Evolutionary conservation across 179 eudicot genomes (phyloP).

Genomic region (Corrigiola litoralis): DNA sequence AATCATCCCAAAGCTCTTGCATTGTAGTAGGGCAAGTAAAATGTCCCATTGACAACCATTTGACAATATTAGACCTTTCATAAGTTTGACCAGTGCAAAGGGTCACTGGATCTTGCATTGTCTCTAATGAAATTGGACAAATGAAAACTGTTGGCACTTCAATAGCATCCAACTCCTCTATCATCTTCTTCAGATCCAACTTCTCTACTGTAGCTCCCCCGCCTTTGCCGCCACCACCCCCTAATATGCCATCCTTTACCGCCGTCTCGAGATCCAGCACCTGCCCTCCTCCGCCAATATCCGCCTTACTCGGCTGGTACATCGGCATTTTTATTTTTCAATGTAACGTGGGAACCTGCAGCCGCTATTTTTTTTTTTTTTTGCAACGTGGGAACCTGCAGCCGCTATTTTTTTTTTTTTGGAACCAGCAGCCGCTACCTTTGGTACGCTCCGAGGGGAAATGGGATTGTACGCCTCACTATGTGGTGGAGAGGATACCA

Average conservation of each 20-base stretch:
- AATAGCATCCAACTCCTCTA: slow-evolving; percentile 51
- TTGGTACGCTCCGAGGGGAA: too few relatives aligned
- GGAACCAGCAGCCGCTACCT: too few relatives aligned
- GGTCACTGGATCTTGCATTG: slow-evolving; percentile 95
- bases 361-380: too few relatives aligned
- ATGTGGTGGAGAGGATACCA: too few relatives aligned
- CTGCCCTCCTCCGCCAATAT: slow-evolving; percentile 61
- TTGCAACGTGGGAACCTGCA: background rate
- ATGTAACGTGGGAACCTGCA: background rate
- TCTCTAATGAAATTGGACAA: slow-evolving; percentile 90
- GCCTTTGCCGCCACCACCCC: slow-evolving; percentile 37
- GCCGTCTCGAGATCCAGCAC: slow-evolving; percentile 86
- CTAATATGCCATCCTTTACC: slow-evolving; percentile 77
- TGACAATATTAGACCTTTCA: slow-evolving; percentile 73
- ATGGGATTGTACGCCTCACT: too few relatives aligned
- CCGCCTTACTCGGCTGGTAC: slow-evolving; percentile 43
- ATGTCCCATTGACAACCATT: slow-evolving; percentile 82
- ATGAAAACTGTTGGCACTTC: slow-evolving; percentile 80
- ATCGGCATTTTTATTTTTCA: slow-evolving; percentile 48
- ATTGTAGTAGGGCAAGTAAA: slow-evolving; percentile 87
- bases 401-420: too few relatives aligned
- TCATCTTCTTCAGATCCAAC: slow-evolving; percentile 85
- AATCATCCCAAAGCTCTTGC: slow-evolving; percentile 96
- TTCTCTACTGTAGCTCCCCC: slow-evolving; percentile 39
- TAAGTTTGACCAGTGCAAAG: slow-evolving; percentile 96